These are phyloP conservation scores for Pichia sp. DNA, from an alignment of 1,139 yeast genomes.

Conservation along the genomic window DNA sequence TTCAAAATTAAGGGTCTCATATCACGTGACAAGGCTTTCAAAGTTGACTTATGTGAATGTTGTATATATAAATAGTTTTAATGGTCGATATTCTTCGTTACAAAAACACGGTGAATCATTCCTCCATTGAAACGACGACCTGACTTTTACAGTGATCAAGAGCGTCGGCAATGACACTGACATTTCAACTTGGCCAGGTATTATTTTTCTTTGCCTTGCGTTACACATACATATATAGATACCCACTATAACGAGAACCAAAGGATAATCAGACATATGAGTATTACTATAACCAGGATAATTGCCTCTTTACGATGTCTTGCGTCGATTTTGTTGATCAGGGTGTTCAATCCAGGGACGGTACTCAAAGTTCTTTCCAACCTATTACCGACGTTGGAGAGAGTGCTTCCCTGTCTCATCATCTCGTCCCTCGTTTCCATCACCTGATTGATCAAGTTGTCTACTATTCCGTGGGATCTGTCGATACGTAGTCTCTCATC, in stretches of 20 bases:
- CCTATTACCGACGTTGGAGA: conserved; percentile 61
- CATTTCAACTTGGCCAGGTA: too few species aligned
- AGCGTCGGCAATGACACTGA: too few species aligned
- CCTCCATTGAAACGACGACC: too few species aligned
- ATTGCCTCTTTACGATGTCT: conserved; percentile 84
- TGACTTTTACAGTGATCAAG: too few species aligned
- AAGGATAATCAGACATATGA: conserved; percentile 66
- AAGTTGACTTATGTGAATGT: too few species aligned
- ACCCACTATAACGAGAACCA: conserved; percentile 29
- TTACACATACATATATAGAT: neutral
- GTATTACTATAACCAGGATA: conserved; percentile 71
- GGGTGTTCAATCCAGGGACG: conserved; percentile 78
- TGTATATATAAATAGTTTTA: too few species aligned
- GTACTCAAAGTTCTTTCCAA: conserved; percentile 57
- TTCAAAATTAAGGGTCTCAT: too few species aligned
- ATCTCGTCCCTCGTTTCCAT: conserved; percentile 86
- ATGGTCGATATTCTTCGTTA: too few species aligned
- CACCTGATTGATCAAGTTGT: conserved; percentile 75
- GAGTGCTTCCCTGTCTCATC: conserved; percentile 59
- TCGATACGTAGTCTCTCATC: conserved; percentile 75
- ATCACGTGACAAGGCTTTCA: too few species aligned
- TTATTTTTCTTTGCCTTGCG: neutral
- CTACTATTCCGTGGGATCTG: conserved; percentile 70
- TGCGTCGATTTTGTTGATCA: conserved; percentile 78
- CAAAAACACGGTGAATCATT: too few species aligned